These are phyloP conservation scores for Sordaria brevicollis DNA, from an alignment of 495 filamentous ascomycete species.

Conservation along the genomic window DNA sequence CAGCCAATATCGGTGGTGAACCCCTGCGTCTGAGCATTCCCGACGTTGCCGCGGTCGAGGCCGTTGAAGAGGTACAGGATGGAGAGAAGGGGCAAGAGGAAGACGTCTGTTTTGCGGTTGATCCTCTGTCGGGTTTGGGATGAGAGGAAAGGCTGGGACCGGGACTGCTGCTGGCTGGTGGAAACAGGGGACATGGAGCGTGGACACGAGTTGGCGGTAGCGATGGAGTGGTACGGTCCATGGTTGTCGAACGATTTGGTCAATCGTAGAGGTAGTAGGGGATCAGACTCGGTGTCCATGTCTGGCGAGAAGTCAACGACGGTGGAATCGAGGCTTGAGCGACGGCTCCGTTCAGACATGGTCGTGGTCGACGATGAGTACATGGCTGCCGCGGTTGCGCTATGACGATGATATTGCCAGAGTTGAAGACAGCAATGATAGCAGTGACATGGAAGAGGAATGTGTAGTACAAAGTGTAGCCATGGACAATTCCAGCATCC, in stretches of 20 bases:
- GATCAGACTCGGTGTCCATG: background rate
- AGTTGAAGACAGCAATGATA: background rate
- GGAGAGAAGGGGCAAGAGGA: slow-evolving; percentile 24
- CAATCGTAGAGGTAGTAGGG: background rate
- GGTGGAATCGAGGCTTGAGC: background rate
- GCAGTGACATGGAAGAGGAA: background rate
- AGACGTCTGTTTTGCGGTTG: slow-evolving; percentile 26
- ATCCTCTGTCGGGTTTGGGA: no score
- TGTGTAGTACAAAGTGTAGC: background rate
- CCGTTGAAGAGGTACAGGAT: slow-evolving; percentile 32
- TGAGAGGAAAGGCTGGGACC: background rate
- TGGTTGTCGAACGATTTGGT: background rate
- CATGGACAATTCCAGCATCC: background rate
- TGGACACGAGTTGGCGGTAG: background rate
- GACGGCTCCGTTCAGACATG: background rate
- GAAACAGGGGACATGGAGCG: background rate
- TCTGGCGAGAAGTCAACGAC: background rate
- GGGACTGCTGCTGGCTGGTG: background rate
- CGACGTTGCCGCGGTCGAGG: slow-evolving; percentile 35
- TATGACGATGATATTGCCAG: background rate
- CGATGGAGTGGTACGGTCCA: background rate
- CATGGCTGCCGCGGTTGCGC: background rate
- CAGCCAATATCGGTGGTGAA: slow-evolving; percentile 22
- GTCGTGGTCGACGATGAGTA: background rate
- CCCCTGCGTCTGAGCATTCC: slow-evolving; percentile 30